Base-by-base conservation (phyloP, 306 rosid species). In the Betula pendula region DNA sequence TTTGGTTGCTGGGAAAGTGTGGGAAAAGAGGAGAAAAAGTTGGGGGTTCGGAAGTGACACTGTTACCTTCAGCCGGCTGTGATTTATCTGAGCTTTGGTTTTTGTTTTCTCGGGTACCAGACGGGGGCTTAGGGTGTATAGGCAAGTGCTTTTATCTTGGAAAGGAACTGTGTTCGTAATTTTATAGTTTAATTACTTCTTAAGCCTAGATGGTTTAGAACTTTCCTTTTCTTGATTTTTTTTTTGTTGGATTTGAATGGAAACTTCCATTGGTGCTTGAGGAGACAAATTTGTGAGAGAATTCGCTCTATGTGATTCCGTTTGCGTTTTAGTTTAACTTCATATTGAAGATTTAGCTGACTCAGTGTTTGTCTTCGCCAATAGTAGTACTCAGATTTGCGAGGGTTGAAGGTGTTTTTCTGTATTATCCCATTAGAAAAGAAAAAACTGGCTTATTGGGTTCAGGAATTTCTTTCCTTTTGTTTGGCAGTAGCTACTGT, bases 1-100 rank as follows among this genome's bases (percentile, higher is more conserved):
- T 25, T 68, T 79, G 75, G 70, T 78, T 2, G 77, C 63, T 78
- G 83, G 20, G 71, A 84, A 63, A 68, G 63, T 75, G 70, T 44
- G 38, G 59, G 72, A 72, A 77, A 69, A 43, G 2, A 72, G 65
- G 25, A 76, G 70, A 68, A 20, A 48, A 27, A 62, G 60, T 75
- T 63, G 70, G 70, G 70, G 45, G 22, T 16, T 58, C 10, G 35
- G 50, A 19, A 62, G 66, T 58, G 74, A 20, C 70, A 38, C 48
- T 67, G 52, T 56, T 74, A 59, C 77, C 40, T 53, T 27, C 31
- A 14, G 65, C 70, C 22, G 56, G 84, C 55, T 42, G n/a, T 13
- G 20, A 38, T 59, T 48, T 12, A 19, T 71, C 6, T 6, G 66
- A 19, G 25, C 13, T 74, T 19, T 15, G 75, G 74, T 82, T 71